Evolutionary conservation across 2,329 filamentous ascomycete genomes (phyloP).

Genomic region (Nannizziopsis barbatae): DNA sequence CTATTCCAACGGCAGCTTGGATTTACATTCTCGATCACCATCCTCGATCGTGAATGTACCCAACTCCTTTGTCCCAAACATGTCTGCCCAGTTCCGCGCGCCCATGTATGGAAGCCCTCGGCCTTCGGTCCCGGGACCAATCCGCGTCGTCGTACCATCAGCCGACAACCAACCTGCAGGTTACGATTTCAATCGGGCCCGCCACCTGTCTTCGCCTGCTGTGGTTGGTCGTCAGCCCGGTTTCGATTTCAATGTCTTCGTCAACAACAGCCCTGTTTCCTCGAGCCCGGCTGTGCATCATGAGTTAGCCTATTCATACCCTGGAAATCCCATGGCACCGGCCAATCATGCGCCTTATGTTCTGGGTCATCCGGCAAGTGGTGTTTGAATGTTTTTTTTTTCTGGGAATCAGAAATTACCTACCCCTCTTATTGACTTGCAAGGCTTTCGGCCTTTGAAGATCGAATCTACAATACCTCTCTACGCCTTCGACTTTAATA

Average conservation of each 20-base stretch:
- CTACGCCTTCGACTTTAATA: too few species aligned
- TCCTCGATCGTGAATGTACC: constrained; percentile 39
- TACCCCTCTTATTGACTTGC: too few species aligned
- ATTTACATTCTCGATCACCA: constrained; percentile 39
- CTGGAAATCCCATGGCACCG: constrained; percentile 5
- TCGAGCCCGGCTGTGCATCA: constrained; percentile 19
- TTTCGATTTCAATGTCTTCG: constrained; percentile 31
- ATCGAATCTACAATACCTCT: too few species aligned
- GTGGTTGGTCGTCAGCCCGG: constrained; percentile 19
- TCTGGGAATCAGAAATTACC: not conserved
- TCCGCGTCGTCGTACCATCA: constrained; percentile 3
- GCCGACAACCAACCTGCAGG: not conserved
- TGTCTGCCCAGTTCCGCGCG: constrained; percentile 35
- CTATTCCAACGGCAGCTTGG: constrained; percentile 37
- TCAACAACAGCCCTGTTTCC: constrained; percentile 22
- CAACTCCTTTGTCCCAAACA: constrained; percentile 33
- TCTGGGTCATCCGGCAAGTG: not conserved
- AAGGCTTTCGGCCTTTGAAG: too few species aligned
- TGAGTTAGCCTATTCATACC: constrained; percentile 25
- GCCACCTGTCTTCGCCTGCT: constrained; percentile 23
- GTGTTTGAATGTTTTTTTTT: not conserved
- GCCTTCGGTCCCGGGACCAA: not conserved
- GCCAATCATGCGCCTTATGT: constrained; percentile 15
- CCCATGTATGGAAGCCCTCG: constrained; percentile 1
- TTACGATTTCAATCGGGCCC: constrained; percentile 15